A percentile compares a stretch with the other conserved stretches of the same genome.
These are phyloP conservation scores for Vigna reflexopilosa DNA, from an alignment of 306 rosid species.

Conservation along the genomic window DNA sequence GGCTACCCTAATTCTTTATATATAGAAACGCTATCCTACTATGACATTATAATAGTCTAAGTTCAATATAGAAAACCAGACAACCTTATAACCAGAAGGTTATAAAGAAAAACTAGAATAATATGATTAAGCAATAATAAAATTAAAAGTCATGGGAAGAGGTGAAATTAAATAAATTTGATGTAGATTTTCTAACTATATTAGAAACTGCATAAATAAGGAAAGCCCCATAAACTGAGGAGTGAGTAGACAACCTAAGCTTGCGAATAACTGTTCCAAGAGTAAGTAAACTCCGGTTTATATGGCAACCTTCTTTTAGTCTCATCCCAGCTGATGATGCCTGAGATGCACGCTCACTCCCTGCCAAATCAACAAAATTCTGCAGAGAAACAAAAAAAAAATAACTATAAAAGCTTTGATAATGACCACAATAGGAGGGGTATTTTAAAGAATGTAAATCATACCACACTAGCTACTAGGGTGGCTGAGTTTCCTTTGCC, in stretches of 20 bases:
- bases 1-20: neutral
- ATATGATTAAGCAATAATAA: constrained; percentile 12
- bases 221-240: constrained; percentile 44
- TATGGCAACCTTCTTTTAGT: constrained; percentile 98
- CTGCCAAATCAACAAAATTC: constrained; percentile 98
- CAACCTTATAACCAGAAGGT: constrained; percentile 14
- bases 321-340: constrained; percentile 90
- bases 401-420: constrained; percentile 1
- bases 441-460: constrained; percentile 31
- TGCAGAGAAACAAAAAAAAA: constrained; percentile 57
- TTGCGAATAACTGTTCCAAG: constrained; percentile 95
- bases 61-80: constrained; percentile 26
- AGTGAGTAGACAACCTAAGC: constrained; percentile 71
- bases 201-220: constrained; percentile 8
- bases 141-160: constrained; percentile 5
- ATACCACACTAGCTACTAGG: constrained; percentile 94
- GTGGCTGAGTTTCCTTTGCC: constrained; percentile 94
- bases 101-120: constrained; percentile 17
- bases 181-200: constrained; percentile 11
- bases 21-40: neutral
- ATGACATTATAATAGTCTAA: neutral
- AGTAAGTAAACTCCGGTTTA: constrained; percentile 96
- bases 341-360: constrained; percentile 99
- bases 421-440: constrained; percentile 24
- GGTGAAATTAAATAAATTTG: neutral